Conservation (phyloP, 805 yeast genomes). For the Saccharomycopsis olivae region DNA sequence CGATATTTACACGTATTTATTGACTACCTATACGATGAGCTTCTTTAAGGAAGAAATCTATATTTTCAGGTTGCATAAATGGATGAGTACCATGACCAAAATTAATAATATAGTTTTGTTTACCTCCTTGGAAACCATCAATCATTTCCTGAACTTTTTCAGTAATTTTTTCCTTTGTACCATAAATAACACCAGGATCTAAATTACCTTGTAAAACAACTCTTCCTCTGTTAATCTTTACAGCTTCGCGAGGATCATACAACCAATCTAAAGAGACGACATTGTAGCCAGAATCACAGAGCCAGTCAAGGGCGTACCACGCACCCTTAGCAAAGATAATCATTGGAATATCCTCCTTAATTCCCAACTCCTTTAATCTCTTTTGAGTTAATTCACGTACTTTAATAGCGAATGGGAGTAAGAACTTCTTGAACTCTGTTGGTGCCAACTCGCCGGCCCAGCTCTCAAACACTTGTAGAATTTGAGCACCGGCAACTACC, state of each 20-base stretch:
- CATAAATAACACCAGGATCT: conserved; percentile 93
- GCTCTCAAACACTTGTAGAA: conserved; percentile 92
- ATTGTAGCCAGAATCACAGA: conserved; percentile 74
- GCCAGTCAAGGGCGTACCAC: conserved; percentile 87
- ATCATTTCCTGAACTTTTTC: conserved; percentile 82
- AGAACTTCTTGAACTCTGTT: conserved; percentile 74
- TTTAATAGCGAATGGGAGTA: conserved; percentile 77
- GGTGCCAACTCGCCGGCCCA: conserved; percentile 98
- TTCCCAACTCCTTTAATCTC: conserved; percentile 62
- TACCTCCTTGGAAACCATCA: conserved; percentile 87
- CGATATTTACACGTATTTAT: no score
- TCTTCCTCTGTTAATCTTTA: conserved; percentile 59
- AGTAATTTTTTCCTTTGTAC: conserved; percentile 71
- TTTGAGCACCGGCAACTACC: conserved; percentile 96
- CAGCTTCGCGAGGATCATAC: conserved; percentile 77
- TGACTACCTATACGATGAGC: conserved; percentile 68
- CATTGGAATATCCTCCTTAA: conserved; percentile 66
- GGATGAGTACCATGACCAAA: conserved; percentile 99
- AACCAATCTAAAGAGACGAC: conserved; percentile 92
- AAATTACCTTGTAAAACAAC: conserved; percentile 88
- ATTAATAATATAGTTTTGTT: conserved; percentile 82
- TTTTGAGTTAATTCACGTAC: conserved; percentile 59
- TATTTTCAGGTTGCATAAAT: conserved; percentile 87
- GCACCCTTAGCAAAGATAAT: conserved; percentile 94
- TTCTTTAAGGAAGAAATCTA: conserved; percentile 76